phyloP scores from a whole-genome alignment of 2,329 filamentous ascomycete genomes.

The Aspergillus melleus region DNA sequence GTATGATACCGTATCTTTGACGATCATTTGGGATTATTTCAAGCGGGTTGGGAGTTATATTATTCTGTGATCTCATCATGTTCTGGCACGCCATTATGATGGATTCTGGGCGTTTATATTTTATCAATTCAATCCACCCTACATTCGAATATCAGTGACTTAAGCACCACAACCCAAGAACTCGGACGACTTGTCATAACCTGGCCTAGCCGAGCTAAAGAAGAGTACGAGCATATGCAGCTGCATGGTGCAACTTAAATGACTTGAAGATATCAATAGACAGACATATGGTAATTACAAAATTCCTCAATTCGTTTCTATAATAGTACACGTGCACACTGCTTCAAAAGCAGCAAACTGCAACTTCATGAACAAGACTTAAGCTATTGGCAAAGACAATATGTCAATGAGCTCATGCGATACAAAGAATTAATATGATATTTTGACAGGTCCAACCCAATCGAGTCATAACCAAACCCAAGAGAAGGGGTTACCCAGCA shows the following conservation, averaged over 20 bases:
- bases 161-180: too few relatives aligned
- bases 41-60: constrained; percentile 11
- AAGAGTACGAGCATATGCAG: too few relatives aligned
- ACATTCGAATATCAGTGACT: background rate
- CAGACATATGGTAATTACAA: constrained; percentile 10
- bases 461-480: background rate
- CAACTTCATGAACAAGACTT: background rate
- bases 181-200: too few relatives aligned
- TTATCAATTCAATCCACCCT: background rate
- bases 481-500: constrained; percentile 8
- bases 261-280: background rate
- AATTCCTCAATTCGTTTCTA: constrained; percentile 22
- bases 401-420: constrained; percentile 1
- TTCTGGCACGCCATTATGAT: background rate
- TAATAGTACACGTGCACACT: constrained; percentile 22
- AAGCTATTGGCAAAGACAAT: background rate
- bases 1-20: background rate
- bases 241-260: background rate
- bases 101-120: constrained; percentile 9
- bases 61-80: background rate
- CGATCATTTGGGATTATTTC: constrained; percentile 4
- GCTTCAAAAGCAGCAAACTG: background rate
- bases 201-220: too few relatives aligned
- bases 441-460: background rate
- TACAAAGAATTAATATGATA: constrained; percentile 1